A percentile compares a stretch with the other conserved stretches of the same genome.
Conservation (phyloP, 768 basidiomycete species). For the Pleurotus salmoneostramineus region DNA sequence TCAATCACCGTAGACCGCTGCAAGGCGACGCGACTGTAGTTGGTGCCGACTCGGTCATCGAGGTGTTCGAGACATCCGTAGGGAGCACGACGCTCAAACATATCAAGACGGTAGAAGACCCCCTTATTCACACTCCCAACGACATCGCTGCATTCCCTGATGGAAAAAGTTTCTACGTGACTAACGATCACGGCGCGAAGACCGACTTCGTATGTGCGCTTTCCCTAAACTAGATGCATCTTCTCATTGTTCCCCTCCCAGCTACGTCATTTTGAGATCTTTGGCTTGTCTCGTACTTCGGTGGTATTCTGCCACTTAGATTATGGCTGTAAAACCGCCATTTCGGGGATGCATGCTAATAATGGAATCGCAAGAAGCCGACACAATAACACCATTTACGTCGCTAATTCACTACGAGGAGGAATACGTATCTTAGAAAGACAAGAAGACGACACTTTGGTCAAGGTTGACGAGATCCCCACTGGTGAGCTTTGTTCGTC, state of each 20-base stretch:
- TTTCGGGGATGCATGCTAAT: slow-evolving; percentile 39
- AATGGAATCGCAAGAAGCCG: slow-evolving; percentile 60
- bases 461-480: slow-evolving; percentile 46
- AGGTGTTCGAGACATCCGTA: slow-evolving; percentile 57
- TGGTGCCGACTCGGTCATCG: slow-evolving; percentile 72
- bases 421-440: slow-evolving; percentile 50
- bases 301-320: slow-evolving; percentile 64
- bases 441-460: slow-evolving; percentile 55
- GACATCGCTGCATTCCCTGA: slow-evolving; percentile 66
- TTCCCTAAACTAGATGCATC: background rate
- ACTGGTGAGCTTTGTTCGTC: slow-evolving; percentile 35
- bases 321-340: slow-evolving; percentile 58
- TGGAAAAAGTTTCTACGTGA: slow-evolving; percentile 63
- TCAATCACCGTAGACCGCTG: slow-evolving; percentile 64
- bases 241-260: background rate
- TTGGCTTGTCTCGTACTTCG: slow-evolving; percentile 36
- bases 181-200: slow-evolving; percentile 62
- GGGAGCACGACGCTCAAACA: slow-evolving; percentile 43
- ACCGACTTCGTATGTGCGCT: slow-evolving; percentile 42
- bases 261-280: slow-evolving; percentile 14
- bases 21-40: slow-evolving; percentile 30
- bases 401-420: slow-evolving; percentile 42
- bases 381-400: slow-evolving; percentile 59
- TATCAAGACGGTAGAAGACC: slow-evolving; percentile 56
- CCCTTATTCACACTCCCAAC: slow-evolving; percentile 58